Percentiles rank a stretch among this genome's conserved stretches.
These are phyloP conservation scores for Acacia confusa DNA, from an alignment of 306 rosid genomes.

Conservation along the genomic window DNA sequence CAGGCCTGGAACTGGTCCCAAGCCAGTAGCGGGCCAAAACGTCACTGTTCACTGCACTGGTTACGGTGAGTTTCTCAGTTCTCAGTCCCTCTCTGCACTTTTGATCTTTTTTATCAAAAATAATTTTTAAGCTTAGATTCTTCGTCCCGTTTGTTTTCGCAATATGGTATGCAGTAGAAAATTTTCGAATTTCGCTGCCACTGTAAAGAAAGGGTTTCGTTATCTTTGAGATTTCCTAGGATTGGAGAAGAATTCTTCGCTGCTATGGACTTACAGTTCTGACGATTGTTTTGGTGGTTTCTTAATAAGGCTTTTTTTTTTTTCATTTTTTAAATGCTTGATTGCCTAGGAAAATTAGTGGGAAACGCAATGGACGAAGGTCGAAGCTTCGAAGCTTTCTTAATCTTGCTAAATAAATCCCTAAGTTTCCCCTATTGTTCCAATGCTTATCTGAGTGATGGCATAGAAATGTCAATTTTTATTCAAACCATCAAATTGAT, in stretches of 20 bases:
- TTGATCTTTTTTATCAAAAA: neutral
- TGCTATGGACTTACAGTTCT: neutral
- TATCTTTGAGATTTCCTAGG: neutral
- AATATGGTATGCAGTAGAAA: neutral
- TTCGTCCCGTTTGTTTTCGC: neutral
- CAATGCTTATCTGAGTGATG: neutral
- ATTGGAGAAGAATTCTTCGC: neutral
- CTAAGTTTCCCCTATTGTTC: neutral
- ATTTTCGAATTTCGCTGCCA: neutral
- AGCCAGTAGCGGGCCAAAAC: conserved; percentile 67
- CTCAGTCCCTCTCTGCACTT: neutral
- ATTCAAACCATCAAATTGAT: neutral
- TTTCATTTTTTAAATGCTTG: neutral
- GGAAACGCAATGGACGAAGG: neutral
- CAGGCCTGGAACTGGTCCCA: conserved; percentile 79
- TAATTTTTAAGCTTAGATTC: neutral
- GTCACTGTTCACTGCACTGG: conserved; percentile 99
- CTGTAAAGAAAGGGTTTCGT: neutral
- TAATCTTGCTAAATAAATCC: neutral
- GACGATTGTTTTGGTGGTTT: neutral
- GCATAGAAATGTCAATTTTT: neutral
- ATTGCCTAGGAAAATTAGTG: neutral
- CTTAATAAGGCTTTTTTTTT: neutral
- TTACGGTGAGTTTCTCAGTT: conserved; percentile 47
- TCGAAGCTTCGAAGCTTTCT: neutral